Conservation (phyloP, 2,329 filamentous ascomycete genomes). For the Curvularia eragrostidis region DNA sequence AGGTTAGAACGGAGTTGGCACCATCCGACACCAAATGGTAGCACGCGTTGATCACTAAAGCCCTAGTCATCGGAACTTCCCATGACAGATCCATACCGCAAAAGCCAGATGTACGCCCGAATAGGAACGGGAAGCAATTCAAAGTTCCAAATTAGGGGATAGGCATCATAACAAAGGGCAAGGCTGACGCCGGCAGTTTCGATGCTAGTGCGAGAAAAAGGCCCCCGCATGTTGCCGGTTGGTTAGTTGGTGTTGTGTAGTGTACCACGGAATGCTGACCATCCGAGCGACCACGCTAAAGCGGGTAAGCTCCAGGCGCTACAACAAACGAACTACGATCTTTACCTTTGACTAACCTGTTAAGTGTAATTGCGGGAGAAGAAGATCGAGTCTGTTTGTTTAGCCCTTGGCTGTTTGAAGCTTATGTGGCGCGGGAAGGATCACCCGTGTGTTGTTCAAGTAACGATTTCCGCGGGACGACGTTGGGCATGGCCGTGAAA, state of each 20-base stretch:
- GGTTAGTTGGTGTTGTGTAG: constrained; percentile 4
- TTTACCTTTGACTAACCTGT: neutral
- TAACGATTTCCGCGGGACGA: neutral
- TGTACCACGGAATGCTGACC: constrained; percentile 10
- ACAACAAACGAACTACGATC: neutral
- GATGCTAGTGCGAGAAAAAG: neutral
- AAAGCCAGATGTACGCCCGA: neutral
- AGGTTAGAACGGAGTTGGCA: neutral
- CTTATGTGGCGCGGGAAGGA: neutral
- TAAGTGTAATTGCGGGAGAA: neutral
- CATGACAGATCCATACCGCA: neutral
- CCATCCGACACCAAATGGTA: neutral
- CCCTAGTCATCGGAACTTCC: neutral
- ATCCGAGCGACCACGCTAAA: constrained; percentile 5
- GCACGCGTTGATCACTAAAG: neutral
- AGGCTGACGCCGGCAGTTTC: neutral
- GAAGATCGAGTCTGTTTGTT: neutral
- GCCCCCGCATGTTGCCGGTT: constrained; percentile 6
- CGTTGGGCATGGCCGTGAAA: neutral
- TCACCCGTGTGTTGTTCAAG: neutral
- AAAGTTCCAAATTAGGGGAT: neutral
- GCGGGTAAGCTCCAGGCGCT: constrained; percentile 10
- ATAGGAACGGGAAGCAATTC: neutral
- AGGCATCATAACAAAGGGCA: neutral
- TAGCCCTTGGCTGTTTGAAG: neutral